Evolutionary conservation across 129 eudicot genomes (phyloP).

Genomic region (Artemisia annua): DNA sequence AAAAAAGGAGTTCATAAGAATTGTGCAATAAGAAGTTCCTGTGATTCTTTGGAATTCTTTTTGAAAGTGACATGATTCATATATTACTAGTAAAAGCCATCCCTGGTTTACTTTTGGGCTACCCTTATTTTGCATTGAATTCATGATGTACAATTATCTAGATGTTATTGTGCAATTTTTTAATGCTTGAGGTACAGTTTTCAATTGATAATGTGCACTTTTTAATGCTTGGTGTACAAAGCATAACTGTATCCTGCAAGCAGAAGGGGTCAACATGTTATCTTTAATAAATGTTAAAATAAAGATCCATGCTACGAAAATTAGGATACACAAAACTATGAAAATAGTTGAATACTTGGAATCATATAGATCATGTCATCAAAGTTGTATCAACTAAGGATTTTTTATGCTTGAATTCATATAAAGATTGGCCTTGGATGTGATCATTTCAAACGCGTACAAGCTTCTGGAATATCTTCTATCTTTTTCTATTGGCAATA

Average conservation of each 20-base stretch:
- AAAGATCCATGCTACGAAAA: constrained; percentile 5
- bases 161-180: neutral
- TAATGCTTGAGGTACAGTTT: constrained; percentile 8
- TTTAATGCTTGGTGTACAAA: constrained; percentile 23
- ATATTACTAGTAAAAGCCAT: constrained; percentile 11
- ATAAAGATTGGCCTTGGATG: neutral
- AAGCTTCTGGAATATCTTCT: no score
- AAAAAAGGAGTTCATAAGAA: constrained; percentile 18
- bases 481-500: neutral
- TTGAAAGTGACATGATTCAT: constrained; percentile 15
- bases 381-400: constrained; percentile 11
- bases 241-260: constrained; percentile 1
- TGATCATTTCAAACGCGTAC: no score
- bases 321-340: constrained; percentile 18
- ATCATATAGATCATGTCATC: constrained; percentile 10
- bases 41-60: constrained; percentile 20
- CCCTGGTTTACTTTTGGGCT: constrained; percentile 5
- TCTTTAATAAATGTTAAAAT: constrained; percentile 10
- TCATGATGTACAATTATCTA: neutral
- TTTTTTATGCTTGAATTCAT: neutral
- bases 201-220: neutral
- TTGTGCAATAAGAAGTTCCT: constrained; percentile 17
- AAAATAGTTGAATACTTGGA: neutral
- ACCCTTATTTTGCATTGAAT: constrained; percentile 3
- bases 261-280: neutral